Percentiles rank a stretch among this genome's conserved stretches.
These are phyloP conservation scores for Chimonanthus salicifolius DNA, from an alignment of 164 flowering plant genomes.

Conservation along the genomic window DNA sequence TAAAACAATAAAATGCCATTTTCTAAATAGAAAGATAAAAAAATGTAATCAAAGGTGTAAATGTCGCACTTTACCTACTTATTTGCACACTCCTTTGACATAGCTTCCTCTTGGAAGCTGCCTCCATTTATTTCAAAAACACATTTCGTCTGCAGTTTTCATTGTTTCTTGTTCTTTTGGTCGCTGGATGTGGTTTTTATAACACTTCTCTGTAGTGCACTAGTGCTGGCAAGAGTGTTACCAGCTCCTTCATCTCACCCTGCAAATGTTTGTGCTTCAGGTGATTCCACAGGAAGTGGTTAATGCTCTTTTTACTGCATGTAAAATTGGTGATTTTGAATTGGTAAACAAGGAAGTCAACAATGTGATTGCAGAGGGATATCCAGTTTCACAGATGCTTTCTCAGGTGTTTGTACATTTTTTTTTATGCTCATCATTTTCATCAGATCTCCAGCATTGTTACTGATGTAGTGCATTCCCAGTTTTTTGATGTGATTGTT, in stretches of 20 bases:
- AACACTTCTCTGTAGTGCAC: no score
- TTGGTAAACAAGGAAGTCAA: conserved; percentile 71
- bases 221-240: neutral
- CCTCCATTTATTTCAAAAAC: neutral
- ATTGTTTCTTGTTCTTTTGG: no score
- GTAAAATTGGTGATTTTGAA: conserved; percentile 88
- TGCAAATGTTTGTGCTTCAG: conserved; percentile 28
- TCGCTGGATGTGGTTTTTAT: neutral
- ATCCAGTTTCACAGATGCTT: conserved; percentile 90
- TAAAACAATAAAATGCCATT: no score
- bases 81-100: no score
- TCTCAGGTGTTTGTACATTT: conserved; percentile 55
- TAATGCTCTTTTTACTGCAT: conserved; percentile 51
- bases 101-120: neutral
- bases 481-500: conserved; percentile 62
- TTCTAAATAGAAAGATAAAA: no score
- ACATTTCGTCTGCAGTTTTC: neutral
- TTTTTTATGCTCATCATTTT: neutral
- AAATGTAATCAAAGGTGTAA: no score
- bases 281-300: conserved; percentile 71
- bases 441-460: neutral
- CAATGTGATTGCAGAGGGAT: conserved; percentile 82
- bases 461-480: conserved; percentile 2
- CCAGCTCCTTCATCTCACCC: neutral
- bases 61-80: no score